These are phyloP conservation scores for Cyberlindnera lachancei DNA, from an alignment of 805 yeast species.

Conservation along the genomic window DNA sequence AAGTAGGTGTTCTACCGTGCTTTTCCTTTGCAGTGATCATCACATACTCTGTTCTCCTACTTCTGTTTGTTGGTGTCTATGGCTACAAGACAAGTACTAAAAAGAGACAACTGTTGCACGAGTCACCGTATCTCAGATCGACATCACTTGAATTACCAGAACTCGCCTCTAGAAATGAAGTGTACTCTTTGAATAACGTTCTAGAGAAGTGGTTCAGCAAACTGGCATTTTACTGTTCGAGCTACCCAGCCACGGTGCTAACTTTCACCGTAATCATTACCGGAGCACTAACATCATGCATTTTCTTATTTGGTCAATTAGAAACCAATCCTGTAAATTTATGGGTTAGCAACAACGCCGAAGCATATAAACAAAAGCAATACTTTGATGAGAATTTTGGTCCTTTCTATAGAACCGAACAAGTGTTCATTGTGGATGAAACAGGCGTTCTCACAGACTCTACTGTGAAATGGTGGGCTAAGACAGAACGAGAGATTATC, in stretches of 20 bases:
- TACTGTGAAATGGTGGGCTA: constrained; percentile 81
- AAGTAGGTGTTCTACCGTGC: constrained; percentile 60
- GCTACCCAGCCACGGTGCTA: constrained; percentile 49
- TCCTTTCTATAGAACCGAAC: constrained; percentile 86
- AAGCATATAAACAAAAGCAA: constrained; percentile 57
- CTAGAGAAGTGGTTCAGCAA: constrained; percentile 41
- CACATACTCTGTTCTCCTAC: constrained; percentile 33
- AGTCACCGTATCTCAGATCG: constrained; percentile 29
- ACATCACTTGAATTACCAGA: constrained; percentile 14
- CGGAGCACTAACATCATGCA: constrained; percentile 43
- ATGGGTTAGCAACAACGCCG: constrained; percentile 83
- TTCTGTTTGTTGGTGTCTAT: constrained; percentile 19
- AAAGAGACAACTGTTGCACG: constrained; percentile 34
- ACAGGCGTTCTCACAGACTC: constrained; percentile 67
- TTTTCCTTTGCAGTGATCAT: constrained; percentile 56
- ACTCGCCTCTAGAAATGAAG: constrained; percentile 19
- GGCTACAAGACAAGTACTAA: constrained; percentile 16
- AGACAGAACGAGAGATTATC: constrained; percentile 54
- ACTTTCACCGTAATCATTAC: constrained; percentile 33
- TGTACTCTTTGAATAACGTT: constrained; percentile 41
- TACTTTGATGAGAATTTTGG: constrained; percentile 80
- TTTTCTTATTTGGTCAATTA: constrained; percentile 41
- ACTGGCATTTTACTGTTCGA: constrained; percentile 54
- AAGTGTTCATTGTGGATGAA: constrained; percentile 63
- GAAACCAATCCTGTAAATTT: constrained; percentile 77